Base-by-base conservation (phyloP, 768 basidiomycete species). In the Mycena capillaripes region DNA sequence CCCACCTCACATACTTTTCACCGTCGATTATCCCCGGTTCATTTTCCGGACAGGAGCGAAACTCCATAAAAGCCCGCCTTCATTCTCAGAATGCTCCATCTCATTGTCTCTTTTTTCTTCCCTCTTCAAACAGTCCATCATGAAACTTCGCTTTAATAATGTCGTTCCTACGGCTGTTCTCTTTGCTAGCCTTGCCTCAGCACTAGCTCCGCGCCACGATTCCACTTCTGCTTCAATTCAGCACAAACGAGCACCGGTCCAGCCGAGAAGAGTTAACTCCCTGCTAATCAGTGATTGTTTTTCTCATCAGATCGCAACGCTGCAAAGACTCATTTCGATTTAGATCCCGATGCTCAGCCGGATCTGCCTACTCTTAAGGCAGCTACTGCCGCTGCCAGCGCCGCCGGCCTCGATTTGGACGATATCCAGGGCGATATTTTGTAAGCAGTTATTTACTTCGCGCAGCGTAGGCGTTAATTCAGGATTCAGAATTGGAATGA, bases 391-490 rank as follows among this genome's bases (percentile, higher is more conserved):
- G 73, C 69, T 17, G 64, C 73, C 4, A 53, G n/a, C 9, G 69
- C 32, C 19, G 72, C 44, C 19, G 34, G 53, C 16, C 38, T 74
- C 14, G 61, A 86, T 72, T 82, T 87, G 46, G 75, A 79, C 53
- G 84, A 88, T 71, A 85, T 88, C 68, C 87, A 88, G 74, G 86
- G 86, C 34, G 86, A 88, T 69, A 82, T 88, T 60, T 76, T 88
- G 87, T 86, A 76, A 66, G n/a, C n/a, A n/a, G 85, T 34, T 38
- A 23, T 14, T n/a, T 16, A 19, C 25, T 29, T 42, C 11, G 62
- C 62, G 12, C 16, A 42, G n/a, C 16, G 2, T 12, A 23, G n/a
- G 4, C n/a, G 5, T 27, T 58, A 23, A 58, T 6, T 25, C 40
- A 7, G 1, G 12, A 14, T 30, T n/a, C 70, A 90, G 89, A 73